phyloP scores from a whole-genome alignment of 345 rosid species.

The Leavenworthia alabamica region DNA sequence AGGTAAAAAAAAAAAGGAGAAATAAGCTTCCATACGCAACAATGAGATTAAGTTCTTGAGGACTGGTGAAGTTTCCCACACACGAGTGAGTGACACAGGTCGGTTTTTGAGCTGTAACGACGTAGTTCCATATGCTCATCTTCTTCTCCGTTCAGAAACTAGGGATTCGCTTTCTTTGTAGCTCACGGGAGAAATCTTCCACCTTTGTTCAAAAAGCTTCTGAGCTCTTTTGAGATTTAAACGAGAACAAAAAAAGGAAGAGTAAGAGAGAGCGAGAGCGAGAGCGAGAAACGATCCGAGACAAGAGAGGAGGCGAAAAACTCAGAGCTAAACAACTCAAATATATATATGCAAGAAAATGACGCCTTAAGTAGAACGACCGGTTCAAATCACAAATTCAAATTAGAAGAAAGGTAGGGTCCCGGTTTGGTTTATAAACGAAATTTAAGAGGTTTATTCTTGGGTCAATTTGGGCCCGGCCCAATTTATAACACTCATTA shows the following conservation, averaged over 20 bases:
- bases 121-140: constrained; percentile 51
- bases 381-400: constrained; percentile 9
- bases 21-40: constrained; percentile 46
- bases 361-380: neutral
- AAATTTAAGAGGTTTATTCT: no score
- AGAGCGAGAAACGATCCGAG: no score
- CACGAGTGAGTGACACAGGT: constrained; percentile 90
- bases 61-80: constrained; percentile 92
- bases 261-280: neutral
- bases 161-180: neutral
- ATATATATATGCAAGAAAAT: no score
- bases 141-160: constrained; percentile 1
- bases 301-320: constrained; percentile 1
- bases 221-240: neutral
- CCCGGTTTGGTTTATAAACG: neutral
- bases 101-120: constrained; percentile 61
- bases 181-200: neutral
- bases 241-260: neutral
- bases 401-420: neutral
- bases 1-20: neutral
- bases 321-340: neutral
- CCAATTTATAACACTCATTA: neutral
- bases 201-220: no score
- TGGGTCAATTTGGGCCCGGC: constrained; percentile 18
- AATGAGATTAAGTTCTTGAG: constrained; percentile 92